A percentile compares a stretch with the other conserved stretches of the same genome.
Conservation (phyloP, 495 filamentous ascomycete genomes). For the Zalerion maritima region DNA sequence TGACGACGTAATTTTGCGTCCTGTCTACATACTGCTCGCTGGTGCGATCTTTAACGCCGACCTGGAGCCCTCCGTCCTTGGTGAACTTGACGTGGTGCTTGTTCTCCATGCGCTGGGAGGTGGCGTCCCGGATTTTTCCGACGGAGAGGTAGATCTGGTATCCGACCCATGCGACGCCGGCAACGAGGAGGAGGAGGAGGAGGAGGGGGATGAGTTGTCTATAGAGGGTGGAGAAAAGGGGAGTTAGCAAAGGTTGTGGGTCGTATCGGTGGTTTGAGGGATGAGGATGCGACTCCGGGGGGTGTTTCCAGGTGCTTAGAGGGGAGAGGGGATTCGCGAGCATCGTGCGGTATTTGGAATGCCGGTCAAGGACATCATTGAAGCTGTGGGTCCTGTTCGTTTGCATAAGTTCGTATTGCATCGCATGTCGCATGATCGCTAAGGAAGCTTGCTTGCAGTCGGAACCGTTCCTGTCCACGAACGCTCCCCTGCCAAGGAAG, state of each 20-base stretch:
- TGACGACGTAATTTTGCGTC: constrained; percentile 70
- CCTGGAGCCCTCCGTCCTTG: constrained; percentile 72
- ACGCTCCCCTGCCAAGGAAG: too few species aligned
- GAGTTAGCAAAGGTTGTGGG: constrained; percentile 1
- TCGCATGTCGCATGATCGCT: too few species aligned
- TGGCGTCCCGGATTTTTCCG: constrained; percentile 51
- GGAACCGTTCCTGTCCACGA: too few species aligned
- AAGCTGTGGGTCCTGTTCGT: too few species aligned
- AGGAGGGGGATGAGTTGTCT: constrained; percentile 59
- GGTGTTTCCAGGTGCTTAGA: not conserved
- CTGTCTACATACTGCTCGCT: constrained; percentile 69
- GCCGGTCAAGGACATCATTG: too few species aligned
- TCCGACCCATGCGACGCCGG: constrained; percentile 45
- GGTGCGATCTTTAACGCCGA: constrained; percentile 59
- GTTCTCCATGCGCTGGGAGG: constrained; percentile 62
- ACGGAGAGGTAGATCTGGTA: constrained; percentile 62
- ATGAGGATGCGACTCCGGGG: not conserved
- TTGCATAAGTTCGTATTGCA: too few species aligned
- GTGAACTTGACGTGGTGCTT: constrained; percentile 69
- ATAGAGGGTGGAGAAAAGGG: constrained; percentile 4
- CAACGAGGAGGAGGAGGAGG: constrained; percentile 52
- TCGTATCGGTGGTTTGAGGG: not conserved
- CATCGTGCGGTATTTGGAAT: too few species aligned
- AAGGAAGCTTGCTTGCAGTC: too few species aligned
- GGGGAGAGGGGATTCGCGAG: too few species aligned